Evolutionary conservation across 2,329 filamentous ascomycete species (phyloP), one percentile per base, ranked within the genome.

Genomic region (Botryotinia narcissicola): DNA sequence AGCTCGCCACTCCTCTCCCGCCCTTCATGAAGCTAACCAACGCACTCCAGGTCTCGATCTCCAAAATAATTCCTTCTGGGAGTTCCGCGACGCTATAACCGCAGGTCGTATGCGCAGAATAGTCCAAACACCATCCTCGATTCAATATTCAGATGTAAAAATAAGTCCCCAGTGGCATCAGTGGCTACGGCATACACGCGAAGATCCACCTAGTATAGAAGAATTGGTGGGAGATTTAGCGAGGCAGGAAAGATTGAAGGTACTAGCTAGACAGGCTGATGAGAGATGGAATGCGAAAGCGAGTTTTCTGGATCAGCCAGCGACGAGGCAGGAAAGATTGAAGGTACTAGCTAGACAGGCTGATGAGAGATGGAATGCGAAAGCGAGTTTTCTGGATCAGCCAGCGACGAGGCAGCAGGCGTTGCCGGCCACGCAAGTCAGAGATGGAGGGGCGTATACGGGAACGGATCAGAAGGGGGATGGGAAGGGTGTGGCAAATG

Each of bases 11-110:
- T 59, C 22, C 37, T 22, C 25, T 40, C 54, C 69, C 29, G 40
- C 35, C 44, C 14, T n/a, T 7, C 46, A 1, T 16, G 32, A 42
- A 63, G 60, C 37, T 63, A 60, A 48, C 12, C 63, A 32, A 32
- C 29, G 14, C 35, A 7, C 37, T 59, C 35, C 75, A 91, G 90
- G 90, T 76, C 84, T 87, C 78, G 90, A 92, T 79, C 88, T 91
- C 73, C 79, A 88, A 37, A 89, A 89, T 72, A 91, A 92, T 82
- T 91, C 90, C 6, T 92, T 87, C 83, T 92, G 90, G 89, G 88
- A 91, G 78, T 91, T 92, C 82, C 85, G 85, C 74, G 86, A 90
- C 76, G 74, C 73, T 8, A 74, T 77, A 48, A 74, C 78, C 73
- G 78, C 81, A 51, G 77, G 80, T 48, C 86, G 87, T 76, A 88